Conservation (phyloP, 2,329 filamentous ascomycete species). For the Monilinia laxa region DNA sequence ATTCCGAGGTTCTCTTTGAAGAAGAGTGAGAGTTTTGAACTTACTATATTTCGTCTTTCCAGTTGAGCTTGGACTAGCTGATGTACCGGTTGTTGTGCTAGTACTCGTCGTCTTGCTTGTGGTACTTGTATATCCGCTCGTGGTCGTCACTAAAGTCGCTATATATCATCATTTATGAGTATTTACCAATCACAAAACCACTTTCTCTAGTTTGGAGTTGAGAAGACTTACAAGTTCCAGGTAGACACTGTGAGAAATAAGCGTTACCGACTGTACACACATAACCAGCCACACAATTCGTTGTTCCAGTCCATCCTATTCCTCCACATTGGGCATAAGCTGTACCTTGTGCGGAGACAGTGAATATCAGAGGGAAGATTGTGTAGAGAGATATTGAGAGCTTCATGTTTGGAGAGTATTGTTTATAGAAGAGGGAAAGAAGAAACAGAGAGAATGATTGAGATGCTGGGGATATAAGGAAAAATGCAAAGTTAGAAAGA, state of each 20-base stretch:
- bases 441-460: not conserved
- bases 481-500: not conserved
- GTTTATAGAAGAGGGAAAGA: not conserved
- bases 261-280: conserved; percentile 35
- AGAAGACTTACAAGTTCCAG: conserved; percentile 22
- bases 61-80: conserved; percentile 10
- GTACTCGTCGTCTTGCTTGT: not conserved
- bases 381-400: not conserved
- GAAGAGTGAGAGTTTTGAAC: not conserved
- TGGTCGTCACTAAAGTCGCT: conserved; percentile 12
- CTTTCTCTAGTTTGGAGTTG: not conserved
- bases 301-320: conserved; percentile 36
- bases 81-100: conserved; percentile 1
- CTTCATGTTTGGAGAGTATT: conserved; percentile 13
- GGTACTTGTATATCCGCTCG: not conserved
- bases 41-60: conserved; percentile 32
- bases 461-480: not conserved
- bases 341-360: conserved; percentile 20
- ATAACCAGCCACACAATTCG: conserved; percentile 39
- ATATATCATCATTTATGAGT: not conserved
- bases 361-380: not conserved
- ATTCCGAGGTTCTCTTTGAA: not conserved
- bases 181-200: too few species aligned
- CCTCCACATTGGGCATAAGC: conserved; percentile 35
- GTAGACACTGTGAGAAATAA: conserved; percentile 41